Base-by-base conservation (phyloP, 148 eudicot genomes). In the Pouteria glomerata region DNA sequence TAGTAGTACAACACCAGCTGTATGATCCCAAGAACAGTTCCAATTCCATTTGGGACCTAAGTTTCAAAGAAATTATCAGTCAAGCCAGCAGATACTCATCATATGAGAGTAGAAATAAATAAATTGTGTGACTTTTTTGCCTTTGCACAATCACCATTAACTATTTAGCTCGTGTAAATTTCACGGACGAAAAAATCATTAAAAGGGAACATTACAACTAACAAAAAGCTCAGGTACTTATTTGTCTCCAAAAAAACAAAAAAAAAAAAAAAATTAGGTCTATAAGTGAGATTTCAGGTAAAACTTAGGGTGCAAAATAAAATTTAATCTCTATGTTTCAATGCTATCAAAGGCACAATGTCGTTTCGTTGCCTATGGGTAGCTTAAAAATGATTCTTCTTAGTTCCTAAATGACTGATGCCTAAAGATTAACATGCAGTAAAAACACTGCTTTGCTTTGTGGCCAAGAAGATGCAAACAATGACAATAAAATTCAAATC, bases 41-140 rank as follows among this genome's bases (percentile, higher is more conserved):
- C 88, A 26, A 82, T 82, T 69, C 85, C 88, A 69, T 84, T 84
- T 35, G 88, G 88, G 35, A 74, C 83, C 88, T 84, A 47, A 23
- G 37, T 63, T 41, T 50, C 53, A 53, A 35, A 61, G 57, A 71
- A 39, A 68, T 61, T n/a, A n/a, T n/a, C n/a, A n/a, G n/a, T n/a
- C 23, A 55, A 37, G 21, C 37, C 64, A 45, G 59, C 65, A 57
- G 26, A 35, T 51, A 33, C 6, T 13, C 59, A 51, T 13, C 14
- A 18, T 15, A 30, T 12, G 35, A 11, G 57, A 66, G 48, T 29
- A 26, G 52, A 7, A 52, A 48, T 33, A 8, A 30, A 51, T 14
- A 29, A 68, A 31, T 33, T 21, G 39, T 1, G n/a, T 21, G n/a
- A 31, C 27, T 50, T 29, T 1, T 16, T 39, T n/a, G n/a, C n/a